These are phyloP conservation scores for Aspergillus incahuasiensis DNA, from an alignment of 495 filamentous ascomycete genomes.

Conservation along the genomic window DNA sequence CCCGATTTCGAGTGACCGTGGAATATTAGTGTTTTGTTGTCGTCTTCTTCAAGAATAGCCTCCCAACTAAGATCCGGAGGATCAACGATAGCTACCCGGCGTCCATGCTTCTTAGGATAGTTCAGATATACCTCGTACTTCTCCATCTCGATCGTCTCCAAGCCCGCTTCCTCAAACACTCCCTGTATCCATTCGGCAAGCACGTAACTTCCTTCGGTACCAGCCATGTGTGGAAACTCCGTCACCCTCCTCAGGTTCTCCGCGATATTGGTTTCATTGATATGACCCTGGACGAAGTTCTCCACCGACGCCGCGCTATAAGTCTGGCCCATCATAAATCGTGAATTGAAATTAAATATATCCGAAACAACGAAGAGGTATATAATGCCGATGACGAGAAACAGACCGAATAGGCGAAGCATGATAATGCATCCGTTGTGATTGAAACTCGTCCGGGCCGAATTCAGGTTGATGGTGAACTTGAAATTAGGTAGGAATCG, in stretches of 20 bases:
- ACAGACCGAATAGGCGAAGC: slow-evolving; percentile 65
- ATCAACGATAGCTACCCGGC: slow-evolving; percentile 77
- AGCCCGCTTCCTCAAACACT: slow-evolving; percentile 59
- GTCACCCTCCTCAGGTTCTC: slow-evolving; percentile 70
- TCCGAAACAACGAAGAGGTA: slow-evolving; percentile 84
- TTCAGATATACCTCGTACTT: slow-evolving; percentile 87
- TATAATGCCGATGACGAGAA: slow-evolving; percentile 67
- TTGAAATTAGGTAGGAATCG: slow-evolving; percentile 42
- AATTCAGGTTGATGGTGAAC: slow-evolving; percentile 31
- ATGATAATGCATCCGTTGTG: slow-evolving; percentile 54
- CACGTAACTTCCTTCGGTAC: slow-evolving; percentile 81
- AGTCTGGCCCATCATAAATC: slow-evolving; percentile 38
- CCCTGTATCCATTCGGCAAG: slow-evolving; percentile 77
- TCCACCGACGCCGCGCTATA: slow-evolving; percentile 57
- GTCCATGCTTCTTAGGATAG: slow-evolving; percentile 72
- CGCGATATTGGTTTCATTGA: slow-evolving; percentile 64
- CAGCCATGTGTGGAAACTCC: slow-evolving; percentile 78
- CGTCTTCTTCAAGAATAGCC: slow-evolving; percentile 76
- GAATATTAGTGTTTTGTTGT: slow-evolving; percentile 66
- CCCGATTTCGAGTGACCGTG: slow-evolving; percentile 88
- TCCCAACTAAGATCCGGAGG: slow-evolving; percentile 68
- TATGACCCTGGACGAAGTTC: slow-evolving; percentile 63
- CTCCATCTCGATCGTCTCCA: slow-evolving; percentile 70
- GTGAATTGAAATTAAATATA: slow-evolving; percentile 55
- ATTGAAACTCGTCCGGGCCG: slow-evolving; percentile 25